Evolutionary conservation across 2,329 filamentous ascomycete species (phyloP), one percentile per base, ranked within the genome.

Genomic region (Eutypella sp.): DNA sequence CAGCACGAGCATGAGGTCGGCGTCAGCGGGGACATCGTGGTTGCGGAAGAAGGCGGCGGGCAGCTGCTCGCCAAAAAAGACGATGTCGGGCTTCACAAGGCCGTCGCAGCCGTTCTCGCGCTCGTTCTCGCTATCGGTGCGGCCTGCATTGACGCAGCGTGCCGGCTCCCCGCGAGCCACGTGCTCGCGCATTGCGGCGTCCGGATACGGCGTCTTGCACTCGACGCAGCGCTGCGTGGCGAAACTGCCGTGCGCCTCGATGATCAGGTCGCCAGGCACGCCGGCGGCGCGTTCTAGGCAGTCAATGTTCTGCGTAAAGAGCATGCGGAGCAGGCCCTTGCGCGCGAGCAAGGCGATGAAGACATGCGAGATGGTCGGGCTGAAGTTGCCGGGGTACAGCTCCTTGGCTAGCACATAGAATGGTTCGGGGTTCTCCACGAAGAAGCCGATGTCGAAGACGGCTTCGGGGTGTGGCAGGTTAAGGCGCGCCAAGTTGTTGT

Each of bases 241-340:
- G 63, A 97, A 99, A 64, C 89, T 96, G 39, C 93, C 93, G 65
- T 99, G 93, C 0, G 93, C 93, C 67, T 97, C 92, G 25, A 99
- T 76, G 41, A 99, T 91, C 65, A 79, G 83, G 2, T 92, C 82
- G 0, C 72, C 76, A 0, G 90, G 87, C 1, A 99, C 83, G 22
- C 93, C 93, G 11, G 92, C 93, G 55, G 81, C 77, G 19, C 91
- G 81, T 68, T 99, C 93, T 11, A 99, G 76, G 59, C 90, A 96
- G 69, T 99, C 93, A 55, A 99, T 97, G 61, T 99, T 99, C 63
- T 99, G 93, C 0, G 93, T 96, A 66, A 97, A 99, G 44, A 93
- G 79, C 73, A 90, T 93, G 54, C 85, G 72, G 20, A 99, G 72
- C 34, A 92, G 72, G 4, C 81, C 82, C 68, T 95, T 96, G 49